Evolutionary conservation across 2,329 filamentous ascomycete species (phyloP).

Genomic region (Zasmidium angulare): DNA sequence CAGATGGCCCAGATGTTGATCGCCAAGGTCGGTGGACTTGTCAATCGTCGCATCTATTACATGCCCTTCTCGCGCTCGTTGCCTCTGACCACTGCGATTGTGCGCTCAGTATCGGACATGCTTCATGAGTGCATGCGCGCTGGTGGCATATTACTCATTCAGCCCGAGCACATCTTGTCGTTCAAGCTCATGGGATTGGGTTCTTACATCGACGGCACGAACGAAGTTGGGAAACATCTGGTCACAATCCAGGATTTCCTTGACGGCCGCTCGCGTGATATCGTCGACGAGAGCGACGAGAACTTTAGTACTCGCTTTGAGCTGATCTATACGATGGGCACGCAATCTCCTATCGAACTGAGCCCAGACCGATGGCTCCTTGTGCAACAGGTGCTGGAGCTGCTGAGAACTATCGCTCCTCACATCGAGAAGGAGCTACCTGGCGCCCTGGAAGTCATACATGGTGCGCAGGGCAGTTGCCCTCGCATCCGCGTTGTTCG

Average conservation of each 20-base stretch:
- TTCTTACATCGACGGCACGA: conserved; percentile 50
- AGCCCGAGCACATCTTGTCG: conserved; percentile 65
- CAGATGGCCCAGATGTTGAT: conserved; percentile 61
- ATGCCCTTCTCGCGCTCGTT: conserved; percentile 60
- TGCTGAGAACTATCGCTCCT: conserved; percentile 23
- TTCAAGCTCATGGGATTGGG: conserved; percentile 64
- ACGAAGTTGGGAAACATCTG: conserved; percentile 48
- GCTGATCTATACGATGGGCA: conserved; percentile 47
- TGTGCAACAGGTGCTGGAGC: conserved; percentile 37
- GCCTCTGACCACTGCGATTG: conserved; percentile 32
- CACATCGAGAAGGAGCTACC: conserved; percentile 12
- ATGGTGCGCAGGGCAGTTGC: conserved; percentile 38
- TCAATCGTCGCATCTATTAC: conserved; percentile 55
- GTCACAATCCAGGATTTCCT: conserved; percentile 54
- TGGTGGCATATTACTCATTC: conserved; percentile 57
- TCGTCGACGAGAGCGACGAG: conserved; percentile 62
- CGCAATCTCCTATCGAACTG: conserved; percentile 41
- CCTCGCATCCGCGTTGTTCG: conserved; percentile 60
- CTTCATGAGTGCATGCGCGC: conserved; percentile 44
- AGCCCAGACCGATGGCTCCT: conserved; percentile 42
- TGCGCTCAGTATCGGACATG: conserved; percentile 38
- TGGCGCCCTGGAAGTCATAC: conserved; percentile 16
- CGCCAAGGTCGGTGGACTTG: conserved; percentile 54
- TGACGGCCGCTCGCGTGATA: conserved; percentile 53
- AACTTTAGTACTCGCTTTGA: conserved; percentile 44